A percentile compares a stretch with the other conserved stretches of the same genome.
These are phyloP conservation scores for Diplosphaera chodatii DNA, from an alignment of 139 green algal species.

Conservation along the genomic window DNA sequence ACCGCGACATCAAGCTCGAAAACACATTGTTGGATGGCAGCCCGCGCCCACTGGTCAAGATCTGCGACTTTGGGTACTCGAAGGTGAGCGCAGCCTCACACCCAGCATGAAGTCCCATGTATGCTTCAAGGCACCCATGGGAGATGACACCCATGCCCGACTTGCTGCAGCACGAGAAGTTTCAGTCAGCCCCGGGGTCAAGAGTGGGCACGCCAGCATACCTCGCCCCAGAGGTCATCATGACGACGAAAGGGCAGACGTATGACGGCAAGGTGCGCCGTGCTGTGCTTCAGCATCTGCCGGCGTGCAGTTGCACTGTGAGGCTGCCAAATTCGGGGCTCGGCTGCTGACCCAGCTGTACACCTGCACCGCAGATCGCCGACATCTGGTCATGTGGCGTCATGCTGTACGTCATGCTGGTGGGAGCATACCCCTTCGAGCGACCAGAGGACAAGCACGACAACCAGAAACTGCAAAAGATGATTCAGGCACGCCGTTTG, in stretches of 20 bases:
- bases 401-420: conserved; percentile 98
- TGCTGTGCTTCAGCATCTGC: too few relatives aligned
- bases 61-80: conserved; percentile 92
- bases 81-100: conserved; percentile 32
- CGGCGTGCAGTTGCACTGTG: too few relatives aligned
- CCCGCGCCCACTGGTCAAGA: conserved; percentile 86
- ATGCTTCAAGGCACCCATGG: too few relatives aligned
- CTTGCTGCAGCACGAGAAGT: conserved; percentile 71
- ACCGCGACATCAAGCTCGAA: conserved; percentile 93
- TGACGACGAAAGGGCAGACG: conserved; percentile 74
- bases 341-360: too few relatives aligned
- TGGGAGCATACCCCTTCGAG: conserved; percentile 96
- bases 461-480: conserved; percentile 70
- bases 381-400: conserved; percentile 98
- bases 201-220: conserved; percentile 97
- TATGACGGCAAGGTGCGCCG: conserved; percentile 80
- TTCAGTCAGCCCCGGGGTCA: conserved; percentile 68
- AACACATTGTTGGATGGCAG: conserved; percentile 93
- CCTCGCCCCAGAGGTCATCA: conserved; percentile 94
- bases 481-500: conserved; percentile 57
- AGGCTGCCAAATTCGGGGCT: too few relatives aligned
- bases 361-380: conserved; percentile 48
- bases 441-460: conserved; percentile 82
- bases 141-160: background rate
- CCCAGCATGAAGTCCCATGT: too few relatives aligned